Evolutionary conservation across 2,329 filamentous ascomycete genomes (phyloP), one percentile per base, ranked within the genome.

Genomic region (Cucurbitaria berberidis): DNA sequence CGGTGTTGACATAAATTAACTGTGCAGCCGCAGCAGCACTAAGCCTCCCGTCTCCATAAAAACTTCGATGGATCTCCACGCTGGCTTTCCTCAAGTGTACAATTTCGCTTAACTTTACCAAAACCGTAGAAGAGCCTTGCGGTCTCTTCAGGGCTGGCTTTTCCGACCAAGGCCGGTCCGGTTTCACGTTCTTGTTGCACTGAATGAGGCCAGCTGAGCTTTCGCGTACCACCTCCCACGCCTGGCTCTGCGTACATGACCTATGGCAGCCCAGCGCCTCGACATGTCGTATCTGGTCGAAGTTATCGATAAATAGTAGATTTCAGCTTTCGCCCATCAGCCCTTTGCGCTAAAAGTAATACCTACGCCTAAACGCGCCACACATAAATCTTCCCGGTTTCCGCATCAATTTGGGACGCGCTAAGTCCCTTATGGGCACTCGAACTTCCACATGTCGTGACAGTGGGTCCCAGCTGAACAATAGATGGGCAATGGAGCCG

Each of bases 281-380:
- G 27, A 41, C 36, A 36, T 42, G 26, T 32, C 30, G 16, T 32
- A 39, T 6, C 19, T 18, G 46, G 27, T 34, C 26, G 34, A 42
- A 30, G 15, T 34, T 24, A 10, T 30, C 26, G 22, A 42, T 16
- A 19, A 48, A 18, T 26, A 46, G 6, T 16, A 15, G 24, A 35
- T 45, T 44, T 50, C 47, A 55, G 51, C 51, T 39, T 22, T 18
- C 30, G 16, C 42, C 51, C 41, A 24, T 45, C 45, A 45, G 49
- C 15, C 21, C 13, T 19, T 7, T 9, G 22, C 41, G 51, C 51
- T 34, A 53, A 48, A 45, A 30, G 27, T 18, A 15, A 32, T 34
- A 34, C 30, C 6, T 24, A 30, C 29, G n/a, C 48, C 10, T 29
- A 48, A 15, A 16, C 13, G 24, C 48, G 54, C 54, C 50, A 57